These are phyloP conservation scores for Gamsiella multidivaricata DNA, from an alignment of 192 early-diverging fungal species.

Conservation along the genomic window DNA sequence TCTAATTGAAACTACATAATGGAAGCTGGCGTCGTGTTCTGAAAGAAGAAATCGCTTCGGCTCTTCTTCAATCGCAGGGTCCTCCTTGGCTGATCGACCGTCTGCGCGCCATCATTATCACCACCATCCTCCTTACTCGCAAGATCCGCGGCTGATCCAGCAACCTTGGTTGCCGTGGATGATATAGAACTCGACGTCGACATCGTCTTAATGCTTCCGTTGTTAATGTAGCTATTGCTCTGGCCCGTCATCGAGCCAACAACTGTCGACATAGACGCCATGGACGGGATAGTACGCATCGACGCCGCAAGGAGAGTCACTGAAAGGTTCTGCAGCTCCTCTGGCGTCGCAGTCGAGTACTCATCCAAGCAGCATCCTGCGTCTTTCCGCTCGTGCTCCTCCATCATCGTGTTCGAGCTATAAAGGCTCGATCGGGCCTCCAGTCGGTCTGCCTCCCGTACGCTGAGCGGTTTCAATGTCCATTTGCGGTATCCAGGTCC, in stretches of 20 bases:
- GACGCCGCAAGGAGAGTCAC: slow-evolving; percentile 14
- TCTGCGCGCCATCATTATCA: background rate
- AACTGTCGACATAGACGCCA: background rate
- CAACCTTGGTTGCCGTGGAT: slow-evolving; percentile 3
- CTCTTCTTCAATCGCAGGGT: slow-evolving; percentile 38
- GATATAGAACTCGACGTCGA: background rate
- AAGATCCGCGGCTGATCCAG: background rate
- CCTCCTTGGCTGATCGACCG: background rate
- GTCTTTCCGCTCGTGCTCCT: slow-evolving; percentile 39
- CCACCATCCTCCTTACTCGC: background rate
- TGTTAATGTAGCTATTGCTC: background rate
- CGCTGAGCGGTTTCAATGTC: slow-evolving; percentile 46
- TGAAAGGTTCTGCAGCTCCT: slow-evolving; percentile 21
- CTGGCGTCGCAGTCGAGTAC: slow-evolving; percentile 30
- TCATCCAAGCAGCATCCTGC: slow-evolving; percentile 41
- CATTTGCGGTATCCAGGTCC: slow-evolving; percentile 50
- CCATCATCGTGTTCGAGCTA: slow-evolving; percentile 45
- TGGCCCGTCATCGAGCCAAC: too few species aligned
- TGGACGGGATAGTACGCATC: slow-evolving; percentile 27
- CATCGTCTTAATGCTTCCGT: background rate
- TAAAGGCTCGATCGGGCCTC: slow-evolving; percentile 42
- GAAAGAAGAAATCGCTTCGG: slow-evolving; percentile 51
- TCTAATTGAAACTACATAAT: slow-evolving; percentile 18
- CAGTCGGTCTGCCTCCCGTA: slow-evolving; percentile 41
- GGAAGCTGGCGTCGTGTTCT: slow-evolving; percentile 44